A percentile compares a stretch with the other conserved stretches of the same genome.
Evolutionary conservation across 768 basidiomycete species (phyloP).

Genomic region (Rubroboletus pulcherrimus): DNA sequence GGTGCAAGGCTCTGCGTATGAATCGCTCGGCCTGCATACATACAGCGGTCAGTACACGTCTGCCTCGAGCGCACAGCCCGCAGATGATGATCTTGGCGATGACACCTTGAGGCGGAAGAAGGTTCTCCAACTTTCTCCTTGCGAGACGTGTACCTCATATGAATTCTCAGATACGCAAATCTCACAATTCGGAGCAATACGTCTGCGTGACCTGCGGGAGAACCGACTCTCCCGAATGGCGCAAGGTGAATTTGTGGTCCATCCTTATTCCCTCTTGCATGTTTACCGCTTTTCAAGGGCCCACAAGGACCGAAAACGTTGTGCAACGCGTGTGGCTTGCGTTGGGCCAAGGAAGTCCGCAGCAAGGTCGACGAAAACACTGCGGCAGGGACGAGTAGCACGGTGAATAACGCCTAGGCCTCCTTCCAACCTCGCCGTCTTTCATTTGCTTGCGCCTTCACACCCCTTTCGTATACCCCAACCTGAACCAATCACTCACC

Average conservation of each 20-base stretch:
- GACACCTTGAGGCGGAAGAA: slow-evolving; percentile 62
- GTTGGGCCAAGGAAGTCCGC: slow-evolving; percentile 82
- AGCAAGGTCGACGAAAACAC: slow-evolving; percentile 36
- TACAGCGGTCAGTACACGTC: slow-evolving; percentile 17
- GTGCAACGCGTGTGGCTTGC: slow-evolving; percentile 92
- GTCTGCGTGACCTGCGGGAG: slow-evolving; percentile 92
- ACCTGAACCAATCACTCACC: slow-evolving; percentile 4
- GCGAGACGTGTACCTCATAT: slow-evolving; percentile 1
- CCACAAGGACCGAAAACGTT: slow-evolving; percentile 95
- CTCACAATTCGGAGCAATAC: slow-evolving; percentile 57
- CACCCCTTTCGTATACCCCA: slow-evolving; percentile 1
- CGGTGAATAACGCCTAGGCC: slow-evolving; percentile 17
- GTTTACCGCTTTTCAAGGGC: slow-evolving; percentile 48
- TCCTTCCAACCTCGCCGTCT: background rate
- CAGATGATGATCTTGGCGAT: slow-evolving; percentile 44
- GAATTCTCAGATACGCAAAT: slow-evolving; percentile 33
- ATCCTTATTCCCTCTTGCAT: slow-evolving; percentile 9
- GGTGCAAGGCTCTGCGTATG: slow-evolving; percentile 13
- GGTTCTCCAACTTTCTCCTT: slow-evolving; percentile 31
- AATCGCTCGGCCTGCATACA: slow-evolving; percentile 16
- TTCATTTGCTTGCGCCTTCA: background rate
- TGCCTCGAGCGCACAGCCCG: slow-evolving; percentile 10
- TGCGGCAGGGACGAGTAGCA: slow-evolving; percentile 20
- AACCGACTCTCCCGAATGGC: slow-evolving; percentile 97
- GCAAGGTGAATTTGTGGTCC: slow-evolving; percentile 54